Conservation (phyloP, 2,329 filamentous ascomycete genomes). For the Aspergillus fructus region DNA sequence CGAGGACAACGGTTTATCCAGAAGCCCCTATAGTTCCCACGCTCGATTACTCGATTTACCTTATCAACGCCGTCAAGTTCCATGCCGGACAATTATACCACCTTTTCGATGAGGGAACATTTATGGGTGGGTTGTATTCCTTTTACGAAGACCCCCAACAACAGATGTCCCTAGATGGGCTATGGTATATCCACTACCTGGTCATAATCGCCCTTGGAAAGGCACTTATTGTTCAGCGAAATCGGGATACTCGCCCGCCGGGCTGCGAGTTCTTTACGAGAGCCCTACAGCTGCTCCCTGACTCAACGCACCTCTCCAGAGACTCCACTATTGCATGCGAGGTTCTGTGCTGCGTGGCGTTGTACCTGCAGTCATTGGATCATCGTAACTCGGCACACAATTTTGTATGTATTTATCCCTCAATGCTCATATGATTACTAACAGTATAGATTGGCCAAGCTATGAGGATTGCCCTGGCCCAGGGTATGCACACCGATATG, state of each 20-base stretch:
- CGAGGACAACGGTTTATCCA: slow-evolving; percentile 27
- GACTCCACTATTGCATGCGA: slow-evolving; percentile 32
- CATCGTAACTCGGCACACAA: slow-evolving; percentile 43
- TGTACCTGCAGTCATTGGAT: slow-evolving; percentile 45
- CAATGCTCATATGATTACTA: not conserved
- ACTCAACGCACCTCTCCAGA: slow-evolving; percentile 32
- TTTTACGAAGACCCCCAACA: slow-evolving; percentile 38
- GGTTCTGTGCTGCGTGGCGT: slow-evolving; percentile 35
- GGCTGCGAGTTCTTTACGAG: slow-evolving; percentile 41
- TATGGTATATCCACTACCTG: slow-evolving; percentile 56
- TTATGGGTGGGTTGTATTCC: slow-evolving; percentile 38
- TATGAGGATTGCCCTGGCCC: slow-evolving; percentile 26
- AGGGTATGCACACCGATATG: slow-evolving; percentile 29
- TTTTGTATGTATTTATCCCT: slow-evolving; percentile 27
- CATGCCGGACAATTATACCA: slow-evolving; percentile 56
- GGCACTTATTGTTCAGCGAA: slow-evolving; percentile 46
- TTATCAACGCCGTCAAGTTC: slow-evolving; percentile 59
- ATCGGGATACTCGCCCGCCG: slow-evolving; percentile 28
- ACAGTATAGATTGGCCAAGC: slow-evolving; percentile 33
- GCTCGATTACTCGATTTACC: slow-evolving; percentile 52
- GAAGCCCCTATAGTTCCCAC: slow-evolving; percentile 46
- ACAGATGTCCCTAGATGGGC: slow-evolving; percentile 27
- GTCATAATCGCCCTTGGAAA: slow-evolving; percentile 58
- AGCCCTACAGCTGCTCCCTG: slow-evolving; percentile 41
- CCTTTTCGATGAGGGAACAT: slow-evolving; percentile 55